Conservation (phyloP, 2,329 filamentous ascomycete genomes). For the Hypoxylon sp. region DNA sequence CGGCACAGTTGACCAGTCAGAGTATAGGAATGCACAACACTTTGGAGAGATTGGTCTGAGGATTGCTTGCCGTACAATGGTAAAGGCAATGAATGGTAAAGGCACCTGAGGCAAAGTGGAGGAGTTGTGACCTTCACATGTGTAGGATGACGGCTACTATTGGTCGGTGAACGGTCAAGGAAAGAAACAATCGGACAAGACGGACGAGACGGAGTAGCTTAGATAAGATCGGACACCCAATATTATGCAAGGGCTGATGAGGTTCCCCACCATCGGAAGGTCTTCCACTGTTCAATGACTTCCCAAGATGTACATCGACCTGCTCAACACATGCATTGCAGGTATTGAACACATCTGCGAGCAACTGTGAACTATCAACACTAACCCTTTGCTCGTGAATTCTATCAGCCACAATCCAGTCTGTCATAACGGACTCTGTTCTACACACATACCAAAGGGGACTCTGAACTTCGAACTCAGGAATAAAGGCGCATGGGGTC, state of each 20-base stretch:
- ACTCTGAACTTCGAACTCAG: background rate
- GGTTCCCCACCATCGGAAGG: constrained; percentile 32
- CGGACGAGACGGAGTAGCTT: constrained; percentile 32
- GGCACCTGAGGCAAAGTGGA: constrained; percentile 26
- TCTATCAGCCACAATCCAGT: background rate
- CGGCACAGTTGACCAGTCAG: constrained; percentile 31
- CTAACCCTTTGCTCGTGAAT: background rate
- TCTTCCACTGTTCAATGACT: too few relatives aligned
- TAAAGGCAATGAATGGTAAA: constrained; percentile 34
- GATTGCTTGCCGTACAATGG: constrained; percentile 26
- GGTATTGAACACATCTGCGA: background rate
- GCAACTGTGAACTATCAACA: background rate
- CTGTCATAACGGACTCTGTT: background rate
- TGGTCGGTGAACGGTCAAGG: constrained; percentile 40
- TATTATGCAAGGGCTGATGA: constrained; percentile 32
- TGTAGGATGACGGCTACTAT: constrained; percentile 40
- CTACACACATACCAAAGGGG: background rate
- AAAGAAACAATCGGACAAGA: constrained; percentile 28
- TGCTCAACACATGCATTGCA: too few relatives aligned
- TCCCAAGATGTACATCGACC: constrained; percentile 3
- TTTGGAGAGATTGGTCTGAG: constrained; percentile 30
- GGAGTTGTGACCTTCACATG: constrained; percentile 43
- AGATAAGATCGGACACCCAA: constrained; percentile 36
- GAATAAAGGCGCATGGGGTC: background rate
- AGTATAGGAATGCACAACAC: constrained; percentile 24